phyloP scores from a whole-genome alignment of 2,329 filamentous ascomycete species.

The Claviceps quebecensis region DNA sequence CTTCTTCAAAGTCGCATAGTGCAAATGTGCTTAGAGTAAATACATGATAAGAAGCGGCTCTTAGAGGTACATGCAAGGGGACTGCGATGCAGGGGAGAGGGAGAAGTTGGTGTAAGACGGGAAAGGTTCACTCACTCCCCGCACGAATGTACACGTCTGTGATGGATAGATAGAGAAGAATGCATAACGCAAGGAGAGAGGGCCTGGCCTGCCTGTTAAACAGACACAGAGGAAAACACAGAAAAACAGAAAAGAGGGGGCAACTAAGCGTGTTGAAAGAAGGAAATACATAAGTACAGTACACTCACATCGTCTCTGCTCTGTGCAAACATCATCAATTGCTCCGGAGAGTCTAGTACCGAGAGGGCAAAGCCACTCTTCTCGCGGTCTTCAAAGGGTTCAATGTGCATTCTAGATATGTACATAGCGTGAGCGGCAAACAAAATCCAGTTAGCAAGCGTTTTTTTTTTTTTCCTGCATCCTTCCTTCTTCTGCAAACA shows the following conservation, averaged over 20 bases:
- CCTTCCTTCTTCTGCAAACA: too few relatives aligned
- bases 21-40: too few relatives aligned
- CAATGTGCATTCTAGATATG: constrained; percentile 10
- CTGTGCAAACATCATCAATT: constrained; percentile 45
- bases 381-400: constrained; percentile 29
- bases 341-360: constrained; percentile 42
- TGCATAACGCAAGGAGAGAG: too few relatives aligned
- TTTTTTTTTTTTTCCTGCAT: too few relatives aligned
- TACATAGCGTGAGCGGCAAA: too few relatives aligned
- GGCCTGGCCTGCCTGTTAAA: too few relatives aligned
- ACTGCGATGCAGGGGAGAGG: background rate
- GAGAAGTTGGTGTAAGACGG: background rate
- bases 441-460: too few relatives aligned
- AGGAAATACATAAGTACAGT: background rate
- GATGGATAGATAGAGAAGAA: too few relatives aligned
- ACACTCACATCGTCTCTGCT: constrained; percentile 37
- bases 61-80: background rate
- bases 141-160: too few relatives aligned
- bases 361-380: constrained; percentile 34
- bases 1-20: too few relatives aligned
- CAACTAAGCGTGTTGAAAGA: background rate
- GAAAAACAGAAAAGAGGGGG: background rate
- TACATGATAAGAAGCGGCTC: too few relatives aligned
- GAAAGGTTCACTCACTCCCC: background rate
- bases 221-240: background rate